Conservation (phyloP, 2,329 filamentous ascomycete genomes). For the Cryphonectria naterciae region DNA sequence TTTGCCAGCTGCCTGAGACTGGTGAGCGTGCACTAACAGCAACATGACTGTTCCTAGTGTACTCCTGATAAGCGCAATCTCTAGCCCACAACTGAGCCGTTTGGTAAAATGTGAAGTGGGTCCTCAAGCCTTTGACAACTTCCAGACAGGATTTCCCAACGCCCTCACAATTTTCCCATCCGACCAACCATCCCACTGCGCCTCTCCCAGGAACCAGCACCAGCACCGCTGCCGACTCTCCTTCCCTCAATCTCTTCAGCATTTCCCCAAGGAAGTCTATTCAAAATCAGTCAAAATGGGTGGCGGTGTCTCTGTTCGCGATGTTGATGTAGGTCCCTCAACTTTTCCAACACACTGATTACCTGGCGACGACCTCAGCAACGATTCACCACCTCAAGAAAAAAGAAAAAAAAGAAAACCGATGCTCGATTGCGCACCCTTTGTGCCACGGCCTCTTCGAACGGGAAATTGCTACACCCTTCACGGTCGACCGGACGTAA, state of each 20-base stretch:
- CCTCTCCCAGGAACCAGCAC: constrained; percentile 22
- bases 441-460: constrained; percentile 19
- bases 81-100: constrained; percentile 5
- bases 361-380: constrained; percentile 22
- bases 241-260: constrained; percentile 10
- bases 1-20: neutral
- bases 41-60: neutral
- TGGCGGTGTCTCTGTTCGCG: constrained; percentile 80
- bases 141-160: neutral
- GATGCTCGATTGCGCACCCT: constrained; percentile 21
- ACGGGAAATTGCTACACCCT: neutral
- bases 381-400: neutral
- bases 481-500: constrained; percentile 23
- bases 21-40: neutral
- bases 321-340: constrained; percentile 74
- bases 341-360: constrained; percentile 35
- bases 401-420: neutral
- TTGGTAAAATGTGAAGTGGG: constrained; percentile 8
- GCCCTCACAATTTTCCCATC: constrained; percentile 16
- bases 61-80: neutral
- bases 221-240: constrained; percentile 46
- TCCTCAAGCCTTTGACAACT: neutral
- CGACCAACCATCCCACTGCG: constrained; percentile 32
- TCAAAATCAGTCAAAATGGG: constrained; percentile 61
- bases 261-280: constrained; percentile 32